Conservation (phyloP, 768 basidiomycete species). For the Krasilnikovozyma curviuscula region DNA sequence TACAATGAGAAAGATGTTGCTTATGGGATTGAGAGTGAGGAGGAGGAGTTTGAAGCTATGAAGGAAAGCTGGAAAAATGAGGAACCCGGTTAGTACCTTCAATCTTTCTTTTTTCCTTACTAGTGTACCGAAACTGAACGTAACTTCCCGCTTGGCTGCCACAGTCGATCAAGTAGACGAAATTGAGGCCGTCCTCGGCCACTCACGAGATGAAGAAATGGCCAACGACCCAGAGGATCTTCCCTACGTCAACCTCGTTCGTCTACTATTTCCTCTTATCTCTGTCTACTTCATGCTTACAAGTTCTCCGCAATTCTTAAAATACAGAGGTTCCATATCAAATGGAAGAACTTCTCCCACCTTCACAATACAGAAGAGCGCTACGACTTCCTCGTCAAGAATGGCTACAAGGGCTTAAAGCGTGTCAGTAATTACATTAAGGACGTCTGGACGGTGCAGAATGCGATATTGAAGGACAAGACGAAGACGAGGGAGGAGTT, state of each 20-base stretch:
- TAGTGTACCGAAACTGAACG: no score
- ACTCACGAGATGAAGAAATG: slow-evolving; percentile 62
- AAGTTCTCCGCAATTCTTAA: neutral
- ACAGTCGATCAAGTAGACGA: slow-evolving; percentile 40
- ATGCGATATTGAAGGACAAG: slow-evolving; percentile 42
- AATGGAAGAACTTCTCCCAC: slow-evolving; percentile 97
- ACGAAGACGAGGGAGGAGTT: slow-evolving; percentile 65
- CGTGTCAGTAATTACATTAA: slow-evolving; percentile 99
- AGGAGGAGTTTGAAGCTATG: slow-evolving; percentile 13
- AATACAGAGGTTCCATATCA: slow-evolving; percentile 87
- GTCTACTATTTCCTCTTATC: no score
- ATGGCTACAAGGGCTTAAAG: slow-evolving; percentile 77
- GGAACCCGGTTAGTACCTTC: neutral
- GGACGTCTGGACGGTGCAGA: slow-evolving; percentile 37
- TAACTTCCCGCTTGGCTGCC: no score
- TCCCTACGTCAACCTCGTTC: slow-evolving; percentile 71
- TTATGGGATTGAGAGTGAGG: slow-evolving; percentile 14
- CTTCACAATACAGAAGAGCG: slow-evolving; percentile 98
- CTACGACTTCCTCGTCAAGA: slow-evolving; percentile 69
- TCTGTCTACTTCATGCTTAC: neutral
- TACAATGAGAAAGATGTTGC: slow-evolving; percentile 18
- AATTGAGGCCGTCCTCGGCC: slow-evolving; percentile 77
- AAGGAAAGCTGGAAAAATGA: slow-evolving; percentile 4
- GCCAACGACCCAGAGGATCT: slow-evolving; percentile 51
- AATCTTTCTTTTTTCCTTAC: neutral